Evolutionary conservation across 23 red algal genomes (phyloP).

Genomic region (Gracilaria domingensis): DNA sequence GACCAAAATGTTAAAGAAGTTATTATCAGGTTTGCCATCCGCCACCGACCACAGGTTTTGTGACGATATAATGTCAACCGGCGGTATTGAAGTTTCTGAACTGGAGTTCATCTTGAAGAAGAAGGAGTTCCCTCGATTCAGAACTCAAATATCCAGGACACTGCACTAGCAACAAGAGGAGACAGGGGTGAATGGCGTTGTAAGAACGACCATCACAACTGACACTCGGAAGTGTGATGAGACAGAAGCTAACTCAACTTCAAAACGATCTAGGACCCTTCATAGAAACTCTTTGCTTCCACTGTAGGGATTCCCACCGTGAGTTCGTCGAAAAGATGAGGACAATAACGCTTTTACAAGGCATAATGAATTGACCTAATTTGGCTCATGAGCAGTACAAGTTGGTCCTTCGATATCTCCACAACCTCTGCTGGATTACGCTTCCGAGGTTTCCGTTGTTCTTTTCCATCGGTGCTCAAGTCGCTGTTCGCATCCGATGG

Average conservation of each 20-base stretch:
- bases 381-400: neutral
- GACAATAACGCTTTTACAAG: neutral
- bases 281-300: constrained; percentile 11
- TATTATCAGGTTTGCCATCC: constrained; percentile 51
- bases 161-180: neutral
- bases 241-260: constrained; percentile 2
- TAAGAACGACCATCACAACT: neutral
- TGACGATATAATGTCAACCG: constrained; percentile 54
- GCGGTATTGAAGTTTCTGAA: constrained; percentile 42
- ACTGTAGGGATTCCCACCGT: neutral
- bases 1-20: constrained; percentile 27
- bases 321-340: neutral
- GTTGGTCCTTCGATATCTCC: constrained; percentile 6
- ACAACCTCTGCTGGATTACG: neutral
- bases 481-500: neutral
- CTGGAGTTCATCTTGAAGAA: constrained; percentile 47
- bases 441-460: constrained; percentile 28
- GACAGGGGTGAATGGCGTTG: neutral
- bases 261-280: constrained; percentile 11
- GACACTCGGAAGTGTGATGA: neutral
- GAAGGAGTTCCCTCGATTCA: constrained; percentile 58
- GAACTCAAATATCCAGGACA: constrained; percentile 20
- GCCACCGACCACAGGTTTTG: constrained; percentile 37
- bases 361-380: neutral
- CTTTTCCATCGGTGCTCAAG: neutral